Base-by-base conservation (phyloP, 1,139 yeast genomes). In the Yamadazyma siamensis region DNA sequence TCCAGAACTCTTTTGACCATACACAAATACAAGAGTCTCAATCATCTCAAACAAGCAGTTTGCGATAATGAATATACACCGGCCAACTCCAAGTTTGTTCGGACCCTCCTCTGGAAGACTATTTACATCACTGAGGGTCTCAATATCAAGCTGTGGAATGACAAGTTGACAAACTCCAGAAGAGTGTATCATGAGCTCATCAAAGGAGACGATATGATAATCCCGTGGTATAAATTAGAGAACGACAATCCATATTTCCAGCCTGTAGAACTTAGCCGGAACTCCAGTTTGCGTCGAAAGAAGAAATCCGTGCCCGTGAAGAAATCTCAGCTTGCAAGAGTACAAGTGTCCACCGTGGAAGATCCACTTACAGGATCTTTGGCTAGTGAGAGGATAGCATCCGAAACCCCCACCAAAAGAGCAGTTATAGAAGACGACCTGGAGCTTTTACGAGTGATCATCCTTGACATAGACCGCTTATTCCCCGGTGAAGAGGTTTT, bases 401-500 rank as follows among this genome's bases (percentile, higher is more conserved):
- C 15, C 18, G 21, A 26, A 12, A 13, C 22, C 15, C 6, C 12
- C 7, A 16, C 15, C 17, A 21, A 23, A 11, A 25, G 17, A 9
- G 8, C 15, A 19, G 10, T 18, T 15, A 37, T 33, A 19, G 42
- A 41, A 15, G 36, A 38, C 6, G 54, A 53, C 29, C 24, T 45
- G 15, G 63, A 56, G 13, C 40, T 58, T 15, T 44, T 57, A 26
- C 66, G 67, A 15, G 64, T 71, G n/a, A 74, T 81, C n/a, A 68
- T 75, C 12, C 52, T 79, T 36, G 89, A 81, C 45, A 73, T 80
- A 5, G 78, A 77, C 17, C 55, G 89, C 35, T 55, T 81, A 13
- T 71, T 80, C 39, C 82, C 83, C 0, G 72, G 80, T 4, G 83
- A 80, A 20, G 61, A 59, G 3, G 65, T 74, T 33, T 79, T 75